Evolutionary conservation across 2,329 filamentous ascomycete genomes (phyloP), one percentile per base, ranked within the genome.

Genomic region (Penicillium sp.): DNA sequence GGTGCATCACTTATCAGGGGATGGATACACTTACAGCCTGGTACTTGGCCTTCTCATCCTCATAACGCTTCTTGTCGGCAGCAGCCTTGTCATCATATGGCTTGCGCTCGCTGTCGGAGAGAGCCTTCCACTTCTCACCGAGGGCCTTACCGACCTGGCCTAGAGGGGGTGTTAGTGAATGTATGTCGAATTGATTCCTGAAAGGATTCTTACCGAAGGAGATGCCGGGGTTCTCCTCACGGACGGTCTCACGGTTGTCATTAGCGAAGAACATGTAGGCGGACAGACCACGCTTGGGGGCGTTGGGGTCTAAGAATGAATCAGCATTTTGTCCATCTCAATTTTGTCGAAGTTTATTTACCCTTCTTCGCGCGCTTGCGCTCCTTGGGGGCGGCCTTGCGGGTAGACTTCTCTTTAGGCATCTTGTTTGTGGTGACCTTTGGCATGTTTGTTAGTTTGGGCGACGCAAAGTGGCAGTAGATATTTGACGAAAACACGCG

Each of bases 211-310:
- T 84, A 89, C 91, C 95, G 80, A 99, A 99, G 69, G 90, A 89
- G 81, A 98, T 96, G 70, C 93, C 93, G 39, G 93, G 93, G 85
- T 98, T 98, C 80, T 98, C 93, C 77, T 96, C 92, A 70, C 95
- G 91, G 69, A 99, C 95, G 78, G 95, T 96, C 76, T 98, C 93
- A 70, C 95, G 93, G 82, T 97, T 91, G 81, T 98, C 95, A 75
- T 98, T 98, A 86, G 95, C 95, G 78, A 98, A 99, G 89, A 98
- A 98, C 95, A 99, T 99, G 87, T 99, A 99, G 64, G 95, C 95
- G 53, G 95, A 98, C 50, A 99, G 91, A 83, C 93, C 95, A 80
- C 95, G 92, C 92, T 98, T 99, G 77, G 95, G 95, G 60, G 93
- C 93, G 81, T 97, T 97, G 79, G 92, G 92, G 80, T 97, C 93